Conservation (phyloP, 1,139 yeast genomes). For the Kazachstania sp. region DNA sequence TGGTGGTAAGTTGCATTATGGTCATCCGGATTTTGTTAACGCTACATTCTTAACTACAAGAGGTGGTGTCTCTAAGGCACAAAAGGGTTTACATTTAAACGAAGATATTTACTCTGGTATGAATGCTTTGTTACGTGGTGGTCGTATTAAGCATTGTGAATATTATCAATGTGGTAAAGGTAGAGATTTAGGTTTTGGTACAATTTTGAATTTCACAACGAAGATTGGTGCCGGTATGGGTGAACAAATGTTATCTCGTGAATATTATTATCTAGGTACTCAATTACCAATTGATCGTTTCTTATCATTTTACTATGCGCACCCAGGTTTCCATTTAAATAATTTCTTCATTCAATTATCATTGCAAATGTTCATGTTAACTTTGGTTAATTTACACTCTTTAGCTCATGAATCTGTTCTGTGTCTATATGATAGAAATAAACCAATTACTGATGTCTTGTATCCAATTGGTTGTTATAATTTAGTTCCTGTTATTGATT, state of each 20-base stretch:
- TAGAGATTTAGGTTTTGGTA: slow-evolving; percentile 98
- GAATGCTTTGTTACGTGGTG: slow-evolving; percentile 96
- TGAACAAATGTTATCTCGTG: slow-evolving; percentile 98
- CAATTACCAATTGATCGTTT: slow-evolving; percentile 96
- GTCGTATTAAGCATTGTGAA: slow-evolving; percentile 98
- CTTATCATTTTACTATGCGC: slow-evolving; percentile 96
- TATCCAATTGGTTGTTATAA: slow-evolving; percentile 93
- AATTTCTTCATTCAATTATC: slow-evolving; percentile 93
- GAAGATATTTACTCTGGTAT: slow-evolving; percentile 99
- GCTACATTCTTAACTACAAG: slow-evolving; percentile 93
- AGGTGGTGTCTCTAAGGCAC: slow-evolving; percentile 99
- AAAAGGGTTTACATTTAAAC: slow-evolving; percentile 94
- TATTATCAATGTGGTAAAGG: slow-evolving; percentile 99
- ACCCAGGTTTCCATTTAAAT: slow-evolving; percentile 98
- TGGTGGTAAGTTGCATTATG: slow-evolving; percentile 98
- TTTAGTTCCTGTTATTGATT: slow-evolving; percentile 80
- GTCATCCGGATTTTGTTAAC: slow-evolving; percentile 98
- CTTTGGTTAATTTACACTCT: slow-evolving; percentile 83
- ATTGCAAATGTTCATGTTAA: slow-evolving; percentile 85
- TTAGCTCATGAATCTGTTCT: slow-evolving; percentile 83
- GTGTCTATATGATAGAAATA: slow-evolving; percentile 75
- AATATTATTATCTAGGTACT: slow-evolving; percentile 93
- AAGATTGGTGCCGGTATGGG: slow-evolving; percentile 99
- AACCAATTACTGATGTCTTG: slow-evolving; percentile 77
- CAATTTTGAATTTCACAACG: slow-evolving; percentile 95